Base-by-base conservation (phyloP, 2,329 filamentous ascomycete genomes). In the Fusarium goolgardi region DNA sequence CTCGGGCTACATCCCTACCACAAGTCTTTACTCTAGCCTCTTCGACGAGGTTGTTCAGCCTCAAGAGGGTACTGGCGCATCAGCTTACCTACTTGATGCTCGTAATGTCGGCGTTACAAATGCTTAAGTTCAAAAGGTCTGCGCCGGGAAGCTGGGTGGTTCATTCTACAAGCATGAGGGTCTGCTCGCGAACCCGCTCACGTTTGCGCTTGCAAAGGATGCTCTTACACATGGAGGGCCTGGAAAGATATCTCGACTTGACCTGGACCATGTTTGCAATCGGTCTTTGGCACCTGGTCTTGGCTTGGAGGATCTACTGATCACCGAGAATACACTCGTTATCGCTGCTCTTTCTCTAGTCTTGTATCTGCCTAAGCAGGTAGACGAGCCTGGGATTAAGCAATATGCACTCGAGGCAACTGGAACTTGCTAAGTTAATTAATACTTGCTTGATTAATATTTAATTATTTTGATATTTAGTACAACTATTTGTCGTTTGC, bases 81-180 rank as follows among this genome's bases (percentile, higher is more conserved):
- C 58, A 1, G 58, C 59, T 34, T 63, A 56, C n/a, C 7, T 63
- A 1, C 49, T 56, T 6, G 58, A 63, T 8, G 25, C 9, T 3
- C 16, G 50, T 2, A 21, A 39, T 0, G 37, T 56, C 1, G 59
- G 58, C 1, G 59, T 63, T 1, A 49, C 37, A 12, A 63, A 63
- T n/a, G 31, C 27, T 0, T 50, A 63, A 15, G 58, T 63, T 1
- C 58, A 63, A 5, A 32, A 63, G 2, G 32, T 49, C 0, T 63
- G 59, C 11, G 13, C 29, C 6, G 21, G 50, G 2, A 63, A 63
- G 3, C 32, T 25, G 1, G 59, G 31, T 1, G 58, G 59, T 18
- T 62, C 58, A 18, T 57, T 63, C 9, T 63, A 63, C 8, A 63
- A 58, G 0, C 58, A 63, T 25, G 59, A 63, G 4, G 45, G 59